Percentiles rank a stretch among this genome's conserved stretches.
phyloP scores from a whole-genome alignment of 148 eudicot genomes.

The Talinum fruticosum region DNA sequence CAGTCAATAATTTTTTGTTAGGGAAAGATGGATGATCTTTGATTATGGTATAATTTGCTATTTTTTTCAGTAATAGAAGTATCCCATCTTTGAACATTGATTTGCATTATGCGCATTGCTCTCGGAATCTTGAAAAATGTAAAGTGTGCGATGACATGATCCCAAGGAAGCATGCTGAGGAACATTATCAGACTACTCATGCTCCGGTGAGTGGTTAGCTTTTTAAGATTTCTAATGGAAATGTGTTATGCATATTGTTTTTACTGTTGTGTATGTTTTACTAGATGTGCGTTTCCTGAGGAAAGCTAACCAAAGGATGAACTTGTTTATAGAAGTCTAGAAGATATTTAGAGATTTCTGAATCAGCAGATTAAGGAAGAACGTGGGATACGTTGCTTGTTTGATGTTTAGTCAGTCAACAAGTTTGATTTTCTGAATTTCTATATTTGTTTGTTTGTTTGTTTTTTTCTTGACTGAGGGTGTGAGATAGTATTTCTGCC shows the following conservation, averaged over 20 bases:
- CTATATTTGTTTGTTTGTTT: no score
- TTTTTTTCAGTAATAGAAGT: slow-evolving; percentile 62
- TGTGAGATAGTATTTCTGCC: no score
- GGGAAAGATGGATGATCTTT: neutral
- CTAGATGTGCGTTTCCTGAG: no score
- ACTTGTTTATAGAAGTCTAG: no score
- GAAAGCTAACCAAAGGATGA: no score
- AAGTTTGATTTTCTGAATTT: no score
- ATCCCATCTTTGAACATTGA: slow-evolving; percentile 74
- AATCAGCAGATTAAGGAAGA: no score
- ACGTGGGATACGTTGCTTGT: no score
- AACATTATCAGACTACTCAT: slow-evolving; percentile 74
- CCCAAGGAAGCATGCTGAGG: slow-evolving; percentile 67
- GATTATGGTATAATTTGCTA: slow-evolving; percentile 4
- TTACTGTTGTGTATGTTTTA: neutral
- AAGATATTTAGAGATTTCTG: no score
- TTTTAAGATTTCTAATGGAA: neutral
- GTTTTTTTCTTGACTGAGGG: no score
- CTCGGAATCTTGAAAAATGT: slow-evolving; percentile 89
- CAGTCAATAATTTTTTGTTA: neutral
- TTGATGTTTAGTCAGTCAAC: no score
- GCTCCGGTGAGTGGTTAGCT: slow-evolving; percentile 68
- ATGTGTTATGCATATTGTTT: neutral
- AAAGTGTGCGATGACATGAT: slow-evolving; percentile 76
- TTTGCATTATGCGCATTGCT: slow-evolving; percentile 81